phyloP scores from a whole-genome alignment of 768 basidiomycete genomes.

The Mycena metata region DNA sequence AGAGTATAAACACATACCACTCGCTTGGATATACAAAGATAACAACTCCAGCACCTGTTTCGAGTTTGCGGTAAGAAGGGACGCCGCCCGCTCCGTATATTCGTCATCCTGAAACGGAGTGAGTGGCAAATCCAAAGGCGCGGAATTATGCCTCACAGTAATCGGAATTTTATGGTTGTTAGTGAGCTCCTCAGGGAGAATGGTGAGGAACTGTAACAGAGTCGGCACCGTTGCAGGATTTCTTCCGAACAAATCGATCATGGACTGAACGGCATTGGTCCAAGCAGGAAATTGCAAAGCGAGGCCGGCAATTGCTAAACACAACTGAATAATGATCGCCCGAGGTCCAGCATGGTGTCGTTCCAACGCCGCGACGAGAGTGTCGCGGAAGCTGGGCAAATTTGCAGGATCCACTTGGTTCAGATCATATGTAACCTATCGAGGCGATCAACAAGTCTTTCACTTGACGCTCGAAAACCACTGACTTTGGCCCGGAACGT shows the following conservation, averaged over 20 bases:
- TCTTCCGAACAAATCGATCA: constrained; percentile 89
- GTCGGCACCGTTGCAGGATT: constrained; percentile 88
- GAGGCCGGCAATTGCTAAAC: constrained; percentile 89
- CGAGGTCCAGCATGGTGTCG: constrained; percentile 82
- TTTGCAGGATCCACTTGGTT: constrained; percentile 84
- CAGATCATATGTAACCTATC: constrained; percentile 95
- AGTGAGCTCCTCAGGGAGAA: constrained; percentile 91
- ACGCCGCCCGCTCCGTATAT: constrained; percentile 70
- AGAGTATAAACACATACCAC: constrained; percentile 67
- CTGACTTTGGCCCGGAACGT: constrained; percentile 94
- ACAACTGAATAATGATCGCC: constrained; percentile 90
- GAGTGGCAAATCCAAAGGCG: not conserved
- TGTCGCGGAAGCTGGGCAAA: constrained; percentile 86
- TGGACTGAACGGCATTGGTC: constrained; percentile 81
- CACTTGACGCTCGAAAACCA: constrained; percentile 31
- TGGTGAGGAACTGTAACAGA: constrained; percentile 89
- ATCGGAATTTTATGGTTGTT: constrained; percentile 90
- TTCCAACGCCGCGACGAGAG: constrained; percentile 82
- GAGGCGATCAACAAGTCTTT: constrained; percentile 49
- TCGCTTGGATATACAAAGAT: constrained; percentile 89
- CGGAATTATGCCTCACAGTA: constrained; percentile 69
- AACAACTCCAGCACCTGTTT: constrained; percentile 82
- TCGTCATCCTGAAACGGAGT: constrained; percentile 74
- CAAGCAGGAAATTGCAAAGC: constrained; percentile 91
- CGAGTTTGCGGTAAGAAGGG: constrained; percentile 77